Evolutionary conservation across 305 asterid species (phyloP).

Genomic region (Solanum hybrid): DNA sequence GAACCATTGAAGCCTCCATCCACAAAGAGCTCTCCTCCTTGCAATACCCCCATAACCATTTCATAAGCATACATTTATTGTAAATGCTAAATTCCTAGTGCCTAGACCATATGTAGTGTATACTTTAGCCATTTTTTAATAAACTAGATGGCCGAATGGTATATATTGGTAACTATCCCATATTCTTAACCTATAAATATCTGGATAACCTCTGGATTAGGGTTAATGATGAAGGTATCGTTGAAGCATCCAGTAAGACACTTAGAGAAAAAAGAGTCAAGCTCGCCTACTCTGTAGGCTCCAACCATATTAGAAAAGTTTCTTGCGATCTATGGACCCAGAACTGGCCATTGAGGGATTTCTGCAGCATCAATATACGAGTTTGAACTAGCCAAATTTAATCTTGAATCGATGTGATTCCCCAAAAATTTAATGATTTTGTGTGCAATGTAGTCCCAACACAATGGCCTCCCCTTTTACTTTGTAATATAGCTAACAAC

Average conservation of each 20-base stretch:
- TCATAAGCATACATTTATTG: background rate
- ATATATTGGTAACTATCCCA: background rate
- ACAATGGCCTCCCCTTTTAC: no score
- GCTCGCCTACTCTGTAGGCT: background rate
- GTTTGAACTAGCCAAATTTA: background rate
- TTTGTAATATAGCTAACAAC: background rate
- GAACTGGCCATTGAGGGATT: background rate
- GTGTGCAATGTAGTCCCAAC: background rate
- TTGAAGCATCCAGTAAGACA: background rate
- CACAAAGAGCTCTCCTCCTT: background rate
- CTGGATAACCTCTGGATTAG: background rate
- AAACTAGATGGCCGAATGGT: background rate
- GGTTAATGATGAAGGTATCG: background rate
- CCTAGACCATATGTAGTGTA: background rate
- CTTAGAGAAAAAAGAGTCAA: background rate
- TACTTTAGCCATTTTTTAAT: background rate
- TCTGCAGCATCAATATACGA: background rate
- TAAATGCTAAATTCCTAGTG: background rate
- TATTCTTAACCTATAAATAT: background rate
- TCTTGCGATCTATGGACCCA: background rate
- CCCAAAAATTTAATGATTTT: background rate
- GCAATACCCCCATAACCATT: background rate
- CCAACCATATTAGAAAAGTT: background rate
- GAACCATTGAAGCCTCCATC: no score
- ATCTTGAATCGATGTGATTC: background rate